These are phyloP conservation scores for Talaromyces sp. DNA, from an alignment of 2,329 filamentous ascomycete genomes.

Conservation along the genomic window DNA sequence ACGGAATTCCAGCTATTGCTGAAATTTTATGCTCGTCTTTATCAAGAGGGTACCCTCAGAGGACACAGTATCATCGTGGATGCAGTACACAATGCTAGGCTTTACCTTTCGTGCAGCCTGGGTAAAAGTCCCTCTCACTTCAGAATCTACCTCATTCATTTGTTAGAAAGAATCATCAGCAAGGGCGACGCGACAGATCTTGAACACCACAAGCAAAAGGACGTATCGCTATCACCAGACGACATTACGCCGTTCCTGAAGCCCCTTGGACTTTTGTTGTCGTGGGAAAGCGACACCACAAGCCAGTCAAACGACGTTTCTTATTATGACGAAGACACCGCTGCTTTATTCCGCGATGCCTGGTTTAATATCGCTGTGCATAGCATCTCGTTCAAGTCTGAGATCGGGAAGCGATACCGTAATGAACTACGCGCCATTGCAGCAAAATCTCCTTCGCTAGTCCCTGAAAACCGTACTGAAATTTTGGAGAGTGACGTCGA, in stretches of 20 bases:
- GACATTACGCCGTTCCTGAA: slow-evolving; percentile 85
- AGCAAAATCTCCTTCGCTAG: slow-evolving; percentile 77
- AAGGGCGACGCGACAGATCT: slow-evolving; percentile 79
- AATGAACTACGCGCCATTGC: slow-evolving; percentile 80
- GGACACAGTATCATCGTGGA: slow-evolving; percentile 62
- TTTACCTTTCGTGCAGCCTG: slow-evolving; percentile 68
- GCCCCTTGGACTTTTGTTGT: slow-evolving; percentile 80
- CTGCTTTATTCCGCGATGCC: slow-evolving; percentile 74
- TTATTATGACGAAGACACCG: slow-evolving; percentile 59
- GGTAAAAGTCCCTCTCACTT: slow-evolving; percentile 66
- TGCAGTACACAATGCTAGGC: slow-evolving; percentile 75
- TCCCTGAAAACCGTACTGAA: slow-evolving; percentile 82
- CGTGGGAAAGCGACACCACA: slow-evolving; percentile 31
- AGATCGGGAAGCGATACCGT: slow-evolving; percentile 65
- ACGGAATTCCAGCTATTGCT: slow-evolving; percentile 81
- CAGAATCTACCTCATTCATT: slow-evolving; percentile 73
- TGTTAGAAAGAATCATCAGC: slow-evolving; percentile 82
- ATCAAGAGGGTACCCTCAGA: slow-evolving; percentile 65
- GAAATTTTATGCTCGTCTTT: slow-evolving; percentile 73
- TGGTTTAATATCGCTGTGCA: slow-evolving; percentile 99
- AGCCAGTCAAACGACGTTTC: slow-evolving; percentile 23
- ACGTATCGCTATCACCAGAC: slow-evolving; percentile 74
- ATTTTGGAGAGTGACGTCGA: slow-evolving; percentile 95
- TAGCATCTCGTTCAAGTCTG: slow-evolving; percentile 72
- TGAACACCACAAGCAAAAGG: slow-evolving; percentile 67